Evolutionary conservation across 495 filamentous ascomycete species (phyloP).

Genomic region (Symbiotaphrina buchneri): DNA sequence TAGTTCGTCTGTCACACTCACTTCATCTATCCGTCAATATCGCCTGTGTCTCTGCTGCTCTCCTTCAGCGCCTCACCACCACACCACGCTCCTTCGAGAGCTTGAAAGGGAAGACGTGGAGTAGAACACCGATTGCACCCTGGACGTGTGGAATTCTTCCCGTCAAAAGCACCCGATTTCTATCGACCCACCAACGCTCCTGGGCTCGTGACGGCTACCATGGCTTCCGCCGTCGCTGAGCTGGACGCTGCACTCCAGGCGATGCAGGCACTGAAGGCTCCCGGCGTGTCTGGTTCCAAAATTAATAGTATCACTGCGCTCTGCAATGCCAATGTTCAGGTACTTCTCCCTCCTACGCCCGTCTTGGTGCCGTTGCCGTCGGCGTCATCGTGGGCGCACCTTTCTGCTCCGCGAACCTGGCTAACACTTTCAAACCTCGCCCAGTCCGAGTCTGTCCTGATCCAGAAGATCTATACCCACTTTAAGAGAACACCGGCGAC

Average conservation of each 20-base stretch:
- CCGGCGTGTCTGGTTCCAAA: constrained; percentile 80
- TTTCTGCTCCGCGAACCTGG: constrained; percentile 4
- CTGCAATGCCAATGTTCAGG: constrained; percentile 82
- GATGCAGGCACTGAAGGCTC: constrained; percentile 76
- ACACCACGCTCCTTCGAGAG: too few relatives aligned
- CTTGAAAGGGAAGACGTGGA: too few relatives aligned
- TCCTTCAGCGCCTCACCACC: too few relatives aligned
- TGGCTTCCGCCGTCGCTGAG: constrained; percentile 64
- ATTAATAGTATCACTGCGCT: constrained; percentile 66
- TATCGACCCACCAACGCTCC: too few relatives aligned
- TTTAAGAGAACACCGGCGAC: constrained; percentile 90
- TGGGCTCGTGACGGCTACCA: too few relatives aligned
- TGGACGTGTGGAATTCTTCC: too few relatives aligned
- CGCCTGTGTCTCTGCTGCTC: too few relatives aligned
- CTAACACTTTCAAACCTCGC: constrained; percentile 11
- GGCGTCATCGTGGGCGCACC: not conserved
- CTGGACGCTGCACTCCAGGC: constrained; percentile 76
- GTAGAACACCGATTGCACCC: too few relatives aligned
- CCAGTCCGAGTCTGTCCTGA: constrained; percentile 85
- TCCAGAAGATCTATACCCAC: constrained; percentile 89
- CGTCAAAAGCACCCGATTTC: too few relatives aligned
- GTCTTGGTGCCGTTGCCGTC: not conserved
- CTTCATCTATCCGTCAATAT: too few relatives aligned
- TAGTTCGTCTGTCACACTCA: too few relatives aligned
- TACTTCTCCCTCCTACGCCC: constrained; percentile 18